Base-by-base conservation (phyloP, 2,329 filamentous ascomycete species). In the Diaporthe ilicicola region DNA sequence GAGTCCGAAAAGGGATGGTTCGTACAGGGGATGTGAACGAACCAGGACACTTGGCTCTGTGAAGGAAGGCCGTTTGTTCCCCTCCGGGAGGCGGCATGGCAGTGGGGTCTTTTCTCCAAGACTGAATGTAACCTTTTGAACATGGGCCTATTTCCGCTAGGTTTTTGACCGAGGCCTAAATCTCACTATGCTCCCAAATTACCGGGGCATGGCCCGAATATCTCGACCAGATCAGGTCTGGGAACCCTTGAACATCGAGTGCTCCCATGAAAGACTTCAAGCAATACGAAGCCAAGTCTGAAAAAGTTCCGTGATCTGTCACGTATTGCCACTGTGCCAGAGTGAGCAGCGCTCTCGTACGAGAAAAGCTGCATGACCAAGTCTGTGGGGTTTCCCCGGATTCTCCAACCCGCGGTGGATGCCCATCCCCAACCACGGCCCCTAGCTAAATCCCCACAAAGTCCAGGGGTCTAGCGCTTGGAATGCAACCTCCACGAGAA, bases 391-490 rank as follows among this genome's bases (percentile, higher is more conserved):
- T 53, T 67, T 67, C 62, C 69, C 69, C 69, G 34, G 69, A 70
- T 67, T 70, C 69, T 48, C 69, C 69, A 70, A 70, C 29, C 61
- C 34, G 62, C 51, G 27, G 53, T 61, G 64, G 53, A 48, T 37
- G 22, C 37, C 29, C 22, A 9, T 65, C n/a, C 55, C 53, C 55
- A 32, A 34, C 17, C 10, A 42, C 55, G 46, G 32, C 32, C 32
- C 32, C 42, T 19, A 27, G 10, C 50, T 59, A 59, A 32, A 51
- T 59, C 69, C 70, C 70, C 70, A 69, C 50, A 69, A 19, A 59
- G 54, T 54, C 46, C 48, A 50, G 69, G 56, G 69, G 50, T 34
- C 12, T 24, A 15, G 22, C 17, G n/a, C 29, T 51, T 50, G 39
- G 39, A 42, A 22, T 56, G 44, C 66, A 46, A 32, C 32, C 61